Percentiles rank a stretch among this genome's conserved stretches.
phyloP scores from a whole-genome alignment of 1,139 yeast species.

The Diutina mesorugosa region DNA sequence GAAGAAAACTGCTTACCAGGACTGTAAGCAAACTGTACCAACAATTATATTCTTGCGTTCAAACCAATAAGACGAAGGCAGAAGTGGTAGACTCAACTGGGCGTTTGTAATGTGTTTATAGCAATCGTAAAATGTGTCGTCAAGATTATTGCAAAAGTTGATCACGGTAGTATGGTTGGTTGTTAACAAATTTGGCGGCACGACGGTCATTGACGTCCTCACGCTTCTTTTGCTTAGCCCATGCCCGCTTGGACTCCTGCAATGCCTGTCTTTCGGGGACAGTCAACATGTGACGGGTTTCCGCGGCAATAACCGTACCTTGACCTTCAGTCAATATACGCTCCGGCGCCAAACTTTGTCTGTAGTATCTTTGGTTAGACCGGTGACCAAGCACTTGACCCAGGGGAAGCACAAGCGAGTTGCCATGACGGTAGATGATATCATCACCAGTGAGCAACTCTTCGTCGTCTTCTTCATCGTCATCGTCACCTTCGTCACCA shows the following conservation, averaged over 20 bases:
- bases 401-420: conserved; percentile 1
- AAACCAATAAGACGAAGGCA: no score
- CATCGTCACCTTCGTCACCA: background rate
- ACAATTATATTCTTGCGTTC: no score
- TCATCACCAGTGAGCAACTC: background rate
- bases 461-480: background rate
- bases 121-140: background rate
- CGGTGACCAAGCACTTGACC: conserved; percentile 3
- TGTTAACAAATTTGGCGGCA: background rate
- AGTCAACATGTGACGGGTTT: conserved; percentile 1
- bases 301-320: conserved; percentile 11
- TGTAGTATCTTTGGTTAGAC: conserved; percentile 18
- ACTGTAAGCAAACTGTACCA: no score
- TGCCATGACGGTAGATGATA: background rate
- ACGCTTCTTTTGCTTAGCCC: background rate
- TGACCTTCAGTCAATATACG: background rate
- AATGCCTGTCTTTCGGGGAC: conserved; percentile 10
- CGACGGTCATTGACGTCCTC: background rate
- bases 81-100: background rate
- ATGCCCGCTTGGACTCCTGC: background rate
- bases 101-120: background rate
- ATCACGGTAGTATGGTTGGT: conserved; percentile 3
- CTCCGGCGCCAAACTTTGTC: conserved; percentile 18
- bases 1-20: no score
- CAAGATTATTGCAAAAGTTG: background rate